phyloP scores from a whole-genome alignment of 2,329 filamentous ascomycete species.

The Talaromyces sp. region DNA sequence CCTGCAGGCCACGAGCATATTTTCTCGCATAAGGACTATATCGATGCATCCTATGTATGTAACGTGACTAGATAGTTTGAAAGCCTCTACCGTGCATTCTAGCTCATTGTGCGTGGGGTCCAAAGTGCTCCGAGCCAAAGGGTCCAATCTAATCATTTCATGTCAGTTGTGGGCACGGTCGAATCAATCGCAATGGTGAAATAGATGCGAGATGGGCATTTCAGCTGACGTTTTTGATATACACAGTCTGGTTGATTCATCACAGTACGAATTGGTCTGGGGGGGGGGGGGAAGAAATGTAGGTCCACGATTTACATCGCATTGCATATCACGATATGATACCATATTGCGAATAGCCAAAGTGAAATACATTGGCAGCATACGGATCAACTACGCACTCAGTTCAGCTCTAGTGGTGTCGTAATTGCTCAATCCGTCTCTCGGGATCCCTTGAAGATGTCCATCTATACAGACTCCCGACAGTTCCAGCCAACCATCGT shows the following conservation, averaged over 20 bases:
- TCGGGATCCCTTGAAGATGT: not conserved
- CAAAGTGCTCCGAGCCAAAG: slow-evolving; percentile 1
- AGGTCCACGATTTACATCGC: not conserved
- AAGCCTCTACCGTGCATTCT: not conserved
- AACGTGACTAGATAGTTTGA: not conserved
- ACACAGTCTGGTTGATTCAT: not conserved
- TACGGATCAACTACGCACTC: not conserved
- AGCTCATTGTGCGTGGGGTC: not conserved
- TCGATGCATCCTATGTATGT: not conserved
- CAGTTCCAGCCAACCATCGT: not conserved
- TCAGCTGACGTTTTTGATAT: not conserved
- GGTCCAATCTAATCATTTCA: not conserved
- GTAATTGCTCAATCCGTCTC: not conserved
- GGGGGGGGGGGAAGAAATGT: too few relatives aligned
- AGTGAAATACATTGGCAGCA: not conserved
- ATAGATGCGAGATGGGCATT: not conserved
- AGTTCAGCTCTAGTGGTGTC: not conserved
- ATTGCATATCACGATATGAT: not conserved
- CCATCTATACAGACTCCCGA: not conserved
- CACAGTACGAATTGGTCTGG: not conserved
- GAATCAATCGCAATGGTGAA: not conserved
- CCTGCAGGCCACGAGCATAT: not conserved
- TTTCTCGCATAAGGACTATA: not conserved
- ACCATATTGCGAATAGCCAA: not conserved
- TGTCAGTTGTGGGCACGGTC: not conserved